Evolutionary conservation across 768 basidiomycete species (phyloP).

Genomic region (Phaffia tasmanica): DNA sequence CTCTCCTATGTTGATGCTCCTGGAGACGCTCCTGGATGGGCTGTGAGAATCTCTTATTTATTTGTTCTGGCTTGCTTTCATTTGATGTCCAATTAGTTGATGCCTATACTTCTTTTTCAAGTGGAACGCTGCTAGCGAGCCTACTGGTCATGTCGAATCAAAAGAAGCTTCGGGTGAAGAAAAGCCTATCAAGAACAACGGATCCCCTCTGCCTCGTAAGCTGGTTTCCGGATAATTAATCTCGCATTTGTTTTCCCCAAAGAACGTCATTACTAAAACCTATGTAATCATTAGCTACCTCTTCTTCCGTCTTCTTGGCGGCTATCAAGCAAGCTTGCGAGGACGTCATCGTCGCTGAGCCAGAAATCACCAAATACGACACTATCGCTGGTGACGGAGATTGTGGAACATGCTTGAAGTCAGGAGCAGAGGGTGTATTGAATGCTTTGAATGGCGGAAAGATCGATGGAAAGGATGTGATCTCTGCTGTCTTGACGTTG

Average conservation of each 20-base stretch:
- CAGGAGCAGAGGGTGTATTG: slow-evolving; percentile 44
- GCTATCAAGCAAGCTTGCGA: slow-evolving; percentile 53
- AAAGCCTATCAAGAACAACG: slow-evolving; percentile 22
- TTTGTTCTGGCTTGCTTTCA: too few species aligned
- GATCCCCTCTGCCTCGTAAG: slow-evolving; percentile 26
- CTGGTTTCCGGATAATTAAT: not conserved
- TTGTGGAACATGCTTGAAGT: slow-evolving; percentile 53
- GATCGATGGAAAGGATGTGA: slow-evolving; percentile 26
- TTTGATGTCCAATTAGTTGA: not conserved
- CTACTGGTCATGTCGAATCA: not conserved
- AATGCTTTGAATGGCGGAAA: slow-evolving; percentile 22
- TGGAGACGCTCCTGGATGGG: slow-evolving; percentile 67
- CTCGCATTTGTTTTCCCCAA: not conserved
- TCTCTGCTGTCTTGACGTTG: slow-evolving; percentile 27
- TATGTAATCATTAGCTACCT: slow-evolving; percentile 27
- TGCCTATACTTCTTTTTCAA: too few species aligned
- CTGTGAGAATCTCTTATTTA: slow-evolving; percentile 26
- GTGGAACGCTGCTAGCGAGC: slow-evolving; percentile 7
- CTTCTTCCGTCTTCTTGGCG: slow-evolving; percentile 41
- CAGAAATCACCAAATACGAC: slow-evolving; percentile 84
- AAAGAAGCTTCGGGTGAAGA: not conserved
- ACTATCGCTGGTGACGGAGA: slow-evolving; percentile 80
- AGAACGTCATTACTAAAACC: not conserved
- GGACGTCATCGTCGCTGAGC: slow-evolving; percentile 63
- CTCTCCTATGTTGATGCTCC: slow-evolving; percentile 38